Conservation (phyloP, 1,284 basidiomycete species). For the Ceratobasidium sp. region DNA sequence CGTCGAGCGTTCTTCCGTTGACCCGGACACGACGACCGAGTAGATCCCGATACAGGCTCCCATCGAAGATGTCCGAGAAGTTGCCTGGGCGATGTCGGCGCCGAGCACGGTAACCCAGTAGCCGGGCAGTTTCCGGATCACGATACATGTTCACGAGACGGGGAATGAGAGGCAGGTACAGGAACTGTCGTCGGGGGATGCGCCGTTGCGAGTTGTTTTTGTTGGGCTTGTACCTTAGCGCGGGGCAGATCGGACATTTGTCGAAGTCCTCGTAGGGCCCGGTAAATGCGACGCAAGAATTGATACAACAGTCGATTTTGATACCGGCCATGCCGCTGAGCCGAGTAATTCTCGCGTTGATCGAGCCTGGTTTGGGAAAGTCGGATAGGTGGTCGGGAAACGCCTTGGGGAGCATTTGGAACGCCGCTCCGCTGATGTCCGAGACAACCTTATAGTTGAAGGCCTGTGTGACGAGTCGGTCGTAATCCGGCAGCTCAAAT, state of each 20-base stretch:
- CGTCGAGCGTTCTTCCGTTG: slow-evolving; percentile 1
- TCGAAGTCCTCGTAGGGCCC: slow-evolving; percentile 5
- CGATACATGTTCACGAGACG: slow-evolving; percentile 30
- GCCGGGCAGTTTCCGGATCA: slow-evolving; percentile 37
- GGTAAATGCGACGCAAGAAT: slow-evolving; percentile 37
- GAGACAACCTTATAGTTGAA: slow-evolving; percentile 39
- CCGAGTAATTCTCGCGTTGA: not conserved
- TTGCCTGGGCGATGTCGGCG: slow-evolving; percentile 35
- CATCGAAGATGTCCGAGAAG: slow-evolving; percentile 44
- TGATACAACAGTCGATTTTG: slow-evolving; percentile 39
- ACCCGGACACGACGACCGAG: slow-evolving; percentile 6
- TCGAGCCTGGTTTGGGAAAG: not conserved
- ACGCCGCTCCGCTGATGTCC: slow-evolving; percentile 16
- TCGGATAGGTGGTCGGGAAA: slow-evolving; percentile 6
- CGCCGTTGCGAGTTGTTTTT: not conserved
- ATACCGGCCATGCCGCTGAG: not conserved
- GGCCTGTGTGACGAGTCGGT: not conserved
- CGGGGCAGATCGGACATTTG: slow-evolving; percentile 37
- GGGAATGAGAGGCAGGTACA: slow-evolving; percentile 41
- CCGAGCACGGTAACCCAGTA: slow-evolving; percentile 44
- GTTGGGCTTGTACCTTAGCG: slow-evolving; percentile 26
- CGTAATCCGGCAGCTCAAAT: not conserved
- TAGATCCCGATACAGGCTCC: slow-evolving; percentile 27
- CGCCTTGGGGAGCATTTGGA: slow-evolving; percentile 8
- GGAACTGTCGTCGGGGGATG: slow-evolving; percentile 13